A percentile compares a stretch with the other conserved stretches of the same genome.
phyloP scores from a whole-genome alignment of 2,329 filamentous ascomycete species.

The Domatiomyces globalis region DNA sequence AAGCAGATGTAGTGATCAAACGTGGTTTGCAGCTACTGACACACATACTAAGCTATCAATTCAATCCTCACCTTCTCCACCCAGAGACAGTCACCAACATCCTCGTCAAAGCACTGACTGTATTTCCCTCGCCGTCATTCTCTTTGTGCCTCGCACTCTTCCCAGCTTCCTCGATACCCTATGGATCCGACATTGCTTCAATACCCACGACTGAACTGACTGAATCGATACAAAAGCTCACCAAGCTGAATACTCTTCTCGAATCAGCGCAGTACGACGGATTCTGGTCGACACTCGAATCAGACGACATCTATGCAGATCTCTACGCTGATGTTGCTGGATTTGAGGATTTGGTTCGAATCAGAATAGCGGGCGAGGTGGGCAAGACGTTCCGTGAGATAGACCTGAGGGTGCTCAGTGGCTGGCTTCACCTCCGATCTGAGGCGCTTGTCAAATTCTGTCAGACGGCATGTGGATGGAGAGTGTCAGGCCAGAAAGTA shows the following conservation, averaged over 20 bases:
- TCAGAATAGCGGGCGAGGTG: conserved; percentile 77
- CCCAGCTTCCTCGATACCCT: conserved; percentile 62
- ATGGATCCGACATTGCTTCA: conserved; percentile 35
- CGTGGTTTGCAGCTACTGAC: not conserved
- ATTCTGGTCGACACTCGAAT: conserved; percentile 89
- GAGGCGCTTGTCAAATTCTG: conserved; percentile 63
- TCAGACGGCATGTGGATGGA: conserved; percentile 75
- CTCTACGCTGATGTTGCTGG: conserved; percentile 85
- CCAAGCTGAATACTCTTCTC: conserved; percentile 69
- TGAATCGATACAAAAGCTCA: conserved; percentile 82
- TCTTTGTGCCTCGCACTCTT: conserved; percentile 86
- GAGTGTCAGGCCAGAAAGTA: conserved; percentile 51
- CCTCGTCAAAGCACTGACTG: conserved; percentile 92
- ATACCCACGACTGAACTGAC: conserved; percentile 42
- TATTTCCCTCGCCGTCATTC: conserved; percentile 95
- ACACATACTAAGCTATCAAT: conserved; percentile 64
- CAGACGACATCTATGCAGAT: conserved; percentile 90
- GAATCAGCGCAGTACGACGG: conserved; percentile 76
- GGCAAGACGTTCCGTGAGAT: conserved; percentile 68
- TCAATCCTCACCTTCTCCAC: conserved; percentile 95
- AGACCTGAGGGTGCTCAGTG: conserved; percentile 51
- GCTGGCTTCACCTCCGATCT: conserved; percentile 57
- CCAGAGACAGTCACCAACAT: conserved; percentile 98
- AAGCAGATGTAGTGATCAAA: not conserved
- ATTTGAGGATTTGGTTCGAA: conserved; percentile 86